These are phyloP conservation scores for Rhododendron ferrugineum DNA, from an alignment of 148 eudicot genomes.

Conservation along the genomic window DNA sequence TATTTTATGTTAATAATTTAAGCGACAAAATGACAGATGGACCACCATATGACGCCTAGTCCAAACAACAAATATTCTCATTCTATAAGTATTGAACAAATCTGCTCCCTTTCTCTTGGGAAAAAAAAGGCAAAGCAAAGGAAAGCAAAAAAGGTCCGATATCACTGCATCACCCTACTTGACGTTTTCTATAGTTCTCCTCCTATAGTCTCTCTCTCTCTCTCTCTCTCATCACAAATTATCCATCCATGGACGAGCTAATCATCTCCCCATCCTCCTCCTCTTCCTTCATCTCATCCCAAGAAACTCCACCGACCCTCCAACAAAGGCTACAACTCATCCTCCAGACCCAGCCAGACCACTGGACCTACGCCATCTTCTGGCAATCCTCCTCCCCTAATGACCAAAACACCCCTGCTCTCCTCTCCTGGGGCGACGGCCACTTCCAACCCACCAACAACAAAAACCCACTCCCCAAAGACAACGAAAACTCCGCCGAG, in stretches of 20 bases:
- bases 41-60: too few species aligned
- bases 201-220: background rate
- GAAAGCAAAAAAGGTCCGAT: background rate
- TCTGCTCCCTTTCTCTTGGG: background rate
- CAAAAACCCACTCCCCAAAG: background rate
- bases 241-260: slow-evolving; percentile 16
- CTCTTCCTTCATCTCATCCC: slow-evolving; percentile 18
- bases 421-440: slow-evolving; percentile 67
- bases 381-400: slow-evolving; percentile 42
- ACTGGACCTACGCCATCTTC: slow-evolving; percentile 76
- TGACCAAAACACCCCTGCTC: slow-evolving; percentile 16
- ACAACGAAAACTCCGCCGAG: slow-evolving; percentile 28
- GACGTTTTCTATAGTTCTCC: background rate
- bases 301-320: slow-evolving; percentile 9
- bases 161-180: background rate
- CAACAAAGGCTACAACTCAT: slow-evolving; percentile 38
- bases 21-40: too few species aligned
- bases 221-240: background rate
- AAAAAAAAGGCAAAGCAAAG: background rate
- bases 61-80: background rate
- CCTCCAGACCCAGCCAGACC: slow-evolving; percentile 41
- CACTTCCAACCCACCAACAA: slow-evolving; percentile 30
- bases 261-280: slow-evolving; percentile 15
- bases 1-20: too few species aligned
- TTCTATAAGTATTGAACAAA: background rate